Conservation (phyloP, 129 eudicot species). For the Centella asiatica region DNA sequence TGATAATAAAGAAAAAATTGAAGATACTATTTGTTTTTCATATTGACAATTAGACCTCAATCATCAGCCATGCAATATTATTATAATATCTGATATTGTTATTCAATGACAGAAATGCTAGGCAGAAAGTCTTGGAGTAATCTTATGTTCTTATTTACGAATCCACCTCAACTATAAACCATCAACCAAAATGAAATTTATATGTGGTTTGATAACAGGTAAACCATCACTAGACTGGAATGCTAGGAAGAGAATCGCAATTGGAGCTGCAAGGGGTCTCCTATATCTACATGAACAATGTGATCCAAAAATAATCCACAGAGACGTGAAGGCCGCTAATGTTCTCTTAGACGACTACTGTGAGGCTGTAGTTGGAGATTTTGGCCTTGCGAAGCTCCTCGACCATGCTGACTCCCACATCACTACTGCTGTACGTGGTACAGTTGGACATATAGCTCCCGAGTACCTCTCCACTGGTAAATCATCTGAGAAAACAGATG, state of each 20-base stretch:
- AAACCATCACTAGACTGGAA: slow-evolving; percentile 87
- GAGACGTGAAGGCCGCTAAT: slow-evolving; percentile 96
- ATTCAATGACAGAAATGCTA: too few relatives aligned
- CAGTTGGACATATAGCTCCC: slow-evolving; percentile 96
- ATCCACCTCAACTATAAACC: not conserved
- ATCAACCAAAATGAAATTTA: not conserved
- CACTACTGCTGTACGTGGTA: slow-evolving; percentile 93
- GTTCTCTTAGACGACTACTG: slow-evolving; percentile 61
- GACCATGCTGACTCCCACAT: slow-evolving; percentile 90
- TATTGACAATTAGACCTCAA: too few relatives aligned
- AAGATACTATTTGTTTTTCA: too few relatives aligned
- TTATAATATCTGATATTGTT: too few relatives aligned
- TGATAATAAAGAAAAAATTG: not conserved
- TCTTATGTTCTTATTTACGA: not conserved
- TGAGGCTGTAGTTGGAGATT: slow-evolving; percentile 91
- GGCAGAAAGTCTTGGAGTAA: too few relatives aligned
- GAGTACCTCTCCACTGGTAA: slow-evolving; percentile 96
- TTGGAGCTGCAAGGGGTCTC: slow-evolving; percentile 86
- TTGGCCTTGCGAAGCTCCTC: slow-evolving; percentile 96
- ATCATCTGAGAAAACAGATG: slow-evolving; percentile 96
- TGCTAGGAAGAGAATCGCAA: slow-evolving; percentile 76
- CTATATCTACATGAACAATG: slow-evolving; percentile 92
- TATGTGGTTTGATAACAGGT: slow-evolving; percentile 29
- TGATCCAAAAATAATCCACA: slow-evolving; percentile 90
- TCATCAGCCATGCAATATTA: too few relatives aligned